Base-by-base conservation (phyloP, 352 stramenopile species). In the Pythium dissotocum region DNA sequence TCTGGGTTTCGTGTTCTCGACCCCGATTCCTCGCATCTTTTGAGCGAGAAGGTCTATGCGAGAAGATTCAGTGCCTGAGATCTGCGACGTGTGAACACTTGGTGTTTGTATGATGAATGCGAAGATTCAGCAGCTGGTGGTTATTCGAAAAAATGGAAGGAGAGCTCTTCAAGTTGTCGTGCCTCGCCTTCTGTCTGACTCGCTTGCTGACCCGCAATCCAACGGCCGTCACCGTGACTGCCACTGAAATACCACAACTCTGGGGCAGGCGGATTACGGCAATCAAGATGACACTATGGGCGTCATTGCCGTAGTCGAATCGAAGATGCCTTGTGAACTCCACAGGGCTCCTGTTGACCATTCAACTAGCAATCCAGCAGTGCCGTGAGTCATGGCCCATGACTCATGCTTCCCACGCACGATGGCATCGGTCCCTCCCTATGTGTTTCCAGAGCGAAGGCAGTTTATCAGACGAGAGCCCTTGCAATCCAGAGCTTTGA, bases 1-100 rank as follows among this genome's bases (percentile, higher is more conserved):
- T 44, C 36, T 44, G 36, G 36, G 36, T 44, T 44, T 44, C 12
- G 36, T 44, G 36, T 7, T 44, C 36, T 12, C 36, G 10, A 12
- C 7, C 36, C 10, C 6, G 2, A 12, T 44, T 44, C 16, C 36
- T 44, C 36, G 36, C 36, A 44, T 14, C 36, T 16, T 44, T 44
- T 44, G 36, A 44, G 36, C 36, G 10, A 44, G 2, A 24, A 5
- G 40, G 14, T 49, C 18, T 7, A 21, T 16, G 9, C 2, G 16
- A 40, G 4, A n/a, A 67, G 61, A 67, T 67, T 67, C 61, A 28
- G 16, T 7, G 5, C 10, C 7, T 28, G 33, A 6, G 24, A 1
- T 49, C n/a, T 67, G 61, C 33, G 61, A 67, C 52, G n/a, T 67
- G 61, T 48, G 52, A 6, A 61, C 10, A 67, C 61, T 61, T 48